These are phyloP conservation scores for Purpureocillium lavendulum DNA, from an alignment of 2,329 filamentous ascomycete genomes.

Conservation along the genomic window DNA sequence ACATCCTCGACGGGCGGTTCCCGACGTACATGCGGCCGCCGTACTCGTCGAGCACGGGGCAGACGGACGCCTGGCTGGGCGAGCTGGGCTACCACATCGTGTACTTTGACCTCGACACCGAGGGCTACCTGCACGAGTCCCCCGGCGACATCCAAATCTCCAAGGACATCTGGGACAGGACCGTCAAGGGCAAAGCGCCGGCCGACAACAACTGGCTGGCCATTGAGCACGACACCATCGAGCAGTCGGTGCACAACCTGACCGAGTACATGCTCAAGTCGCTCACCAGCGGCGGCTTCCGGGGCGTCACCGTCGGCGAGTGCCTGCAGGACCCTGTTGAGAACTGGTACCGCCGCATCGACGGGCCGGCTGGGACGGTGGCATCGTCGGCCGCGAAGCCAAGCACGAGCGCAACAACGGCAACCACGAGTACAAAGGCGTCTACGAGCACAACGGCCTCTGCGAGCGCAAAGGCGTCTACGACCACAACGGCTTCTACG, in stretches of 20 bases:
- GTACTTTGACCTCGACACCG: slow-evolving; percentile 54
- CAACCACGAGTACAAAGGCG: no score
- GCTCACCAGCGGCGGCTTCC: slow-evolving; percentile 30
- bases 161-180: slow-evolving; percentile 28
- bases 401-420: no score
- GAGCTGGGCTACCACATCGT: slow-evolving; percentile 47
- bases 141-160: slow-evolving; percentile 37
- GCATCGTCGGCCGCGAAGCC: not conserved
- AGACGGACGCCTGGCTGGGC: slow-evolving; percentile 28
- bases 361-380: not conserved
- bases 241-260: slow-evolving; percentile 34
- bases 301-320: slow-evolving; percentile 38
- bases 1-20: slow-evolving; percentile 27
- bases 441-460: no score
- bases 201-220: slow-evolving; percentile 32
- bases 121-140: slow-evolving; percentile 47
- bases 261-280: slow-evolving; percentile 31
- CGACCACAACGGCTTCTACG: no score
- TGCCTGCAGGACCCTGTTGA: slow-evolving; percentile 43
- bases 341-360: slow-evolving; percentile 39
- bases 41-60: slow-evolving; percentile 34
- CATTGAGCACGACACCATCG: slow-evolving; percentile 44
- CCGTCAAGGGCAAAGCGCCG: slow-evolving; percentile 23
- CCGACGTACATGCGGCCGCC: slow-evolving; percentile 37
- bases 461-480: no score